Evolutionary conservation across 2,329 filamentous ascomycete genomes (phyloP), one percentile per base, ranked within the genome.

Genomic region (Penicillium sp.): DNA sequence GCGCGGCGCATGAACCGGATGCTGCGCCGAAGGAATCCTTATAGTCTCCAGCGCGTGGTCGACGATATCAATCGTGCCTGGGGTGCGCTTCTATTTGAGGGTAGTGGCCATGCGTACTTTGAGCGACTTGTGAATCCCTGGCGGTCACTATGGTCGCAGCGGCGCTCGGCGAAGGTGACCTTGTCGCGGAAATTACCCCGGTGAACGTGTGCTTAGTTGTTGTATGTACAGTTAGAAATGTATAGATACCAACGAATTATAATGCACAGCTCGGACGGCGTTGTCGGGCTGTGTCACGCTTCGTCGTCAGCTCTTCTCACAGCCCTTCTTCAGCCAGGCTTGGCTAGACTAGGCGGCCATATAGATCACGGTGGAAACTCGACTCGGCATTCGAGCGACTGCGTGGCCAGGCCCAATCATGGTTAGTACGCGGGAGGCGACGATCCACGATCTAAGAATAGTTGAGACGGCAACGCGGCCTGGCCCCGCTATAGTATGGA

Each of bases 21-120:
- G 30, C 41, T 69, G 38, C 59, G 67, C 13, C 46, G 51, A n/a
- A 49, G 58, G 20, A 69, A 68, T 31, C 63, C 61, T 4, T 69
- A 61, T 32, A 48, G 38, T 18, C 29, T 59, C 7, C 48, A 59
- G 10, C 53, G 52, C 16, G 58, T 69, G 7, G 21, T 66, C 4
- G 35, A 25, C 1, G 64, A 66, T 47, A 59, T 68, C 15, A 45
- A 60, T 20, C 52, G 41, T 26, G 63, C 59, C 8, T 69, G 66
- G 63, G 64, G 62, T 4, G 47, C 54, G 7, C 33, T 48, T 7
- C 37, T 69, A 27, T 64, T 67, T 32, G 40, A 47, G 11, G 51
- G 52, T 8, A 37, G 48, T 33, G 57, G 56, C 28, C 8, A 38
- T 7, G 32, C 26, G 2, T 48, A 61, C 28, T 39, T 53, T 13